Percentiles rank a stretch among this genome's conserved stretches.
Conservation (phyloP, 352 stramenopile species). For the Globisporangium iwayamae region DNA sequence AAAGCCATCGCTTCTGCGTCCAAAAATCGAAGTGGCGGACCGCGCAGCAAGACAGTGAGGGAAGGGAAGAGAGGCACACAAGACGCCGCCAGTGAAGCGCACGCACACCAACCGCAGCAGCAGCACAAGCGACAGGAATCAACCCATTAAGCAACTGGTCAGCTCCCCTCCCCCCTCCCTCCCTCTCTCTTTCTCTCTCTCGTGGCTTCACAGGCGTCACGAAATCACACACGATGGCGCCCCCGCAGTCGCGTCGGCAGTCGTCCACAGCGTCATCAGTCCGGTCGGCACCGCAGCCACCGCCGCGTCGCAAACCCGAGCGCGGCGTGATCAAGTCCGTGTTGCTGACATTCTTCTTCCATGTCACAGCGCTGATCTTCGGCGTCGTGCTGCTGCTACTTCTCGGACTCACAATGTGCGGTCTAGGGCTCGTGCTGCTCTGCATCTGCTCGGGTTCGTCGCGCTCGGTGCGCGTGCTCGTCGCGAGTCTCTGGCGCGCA, state of each 20-base stretch:
- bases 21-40: constrained; percentile 8
- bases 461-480: constrained; percentile 35
- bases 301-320: background rate
- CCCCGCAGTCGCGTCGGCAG: constrained; percentile 1
- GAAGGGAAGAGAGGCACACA: background rate
- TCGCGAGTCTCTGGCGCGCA: constrained; percentile 50
- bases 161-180: background rate
- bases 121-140: background rate
- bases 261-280: background rate
- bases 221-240: background rate
- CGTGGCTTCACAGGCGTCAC: constrained; percentile 1
- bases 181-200: background rate
- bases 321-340: constrained; percentile 35
- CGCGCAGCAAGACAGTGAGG: background rate
- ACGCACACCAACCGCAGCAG: background rate
- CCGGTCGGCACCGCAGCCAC: background rate
- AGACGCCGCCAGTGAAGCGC: no score
- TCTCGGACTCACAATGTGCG: constrained; percentile 32
- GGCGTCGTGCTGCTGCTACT: constrained; percentile 33
- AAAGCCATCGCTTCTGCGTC: background rate
- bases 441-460: constrained; percentile 40
- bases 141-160: background rate
- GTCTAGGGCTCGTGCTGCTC: constrained; percentile 38
- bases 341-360: constrained; percentile 47
- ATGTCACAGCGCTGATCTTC: constrained; percentile 42